Percentiles rank a stretch among this genome's conserved stretches.
Evolutionary conservation across 176 grass and related monocot genomes (phyloP).

Genomic region (Eleusine indica): DNA sequence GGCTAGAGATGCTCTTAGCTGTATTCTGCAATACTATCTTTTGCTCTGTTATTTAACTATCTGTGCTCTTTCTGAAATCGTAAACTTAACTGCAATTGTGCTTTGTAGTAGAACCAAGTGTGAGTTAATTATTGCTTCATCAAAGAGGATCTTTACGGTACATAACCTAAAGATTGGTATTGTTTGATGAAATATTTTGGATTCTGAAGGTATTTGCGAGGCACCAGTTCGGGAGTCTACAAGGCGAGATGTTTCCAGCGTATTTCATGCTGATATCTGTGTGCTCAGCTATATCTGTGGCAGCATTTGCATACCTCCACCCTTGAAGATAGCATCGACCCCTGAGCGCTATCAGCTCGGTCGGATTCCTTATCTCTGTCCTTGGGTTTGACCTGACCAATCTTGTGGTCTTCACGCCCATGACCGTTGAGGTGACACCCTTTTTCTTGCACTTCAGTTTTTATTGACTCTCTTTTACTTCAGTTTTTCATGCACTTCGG

Average conservation of each 20-base stretch:
- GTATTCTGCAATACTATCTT: not conserved
- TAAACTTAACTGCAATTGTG: not conserved
- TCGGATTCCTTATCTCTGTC: slow-evolving; percentile 60
- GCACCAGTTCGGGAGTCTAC: slow-evolving; percentile 66
- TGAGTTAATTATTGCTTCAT: not conserved
- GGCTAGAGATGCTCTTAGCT: not conserved
- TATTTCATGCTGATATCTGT: slow-evolving; percentile 69
- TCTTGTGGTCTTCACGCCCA: slow-evolving; percentile 85
- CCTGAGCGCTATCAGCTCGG: slow-evolving; percentile 66
- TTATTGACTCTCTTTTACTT: not conserved
- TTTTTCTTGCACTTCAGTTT: not conserved
- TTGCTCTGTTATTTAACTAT: not conserved
- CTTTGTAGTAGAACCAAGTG: not conserved
- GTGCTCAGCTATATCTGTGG: slow-evolving; percentile 54
- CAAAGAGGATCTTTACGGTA: not conserved
- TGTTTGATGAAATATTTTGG: slow-evolving; percentile 27
- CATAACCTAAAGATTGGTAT: not conserved
- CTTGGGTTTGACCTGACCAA: slow-evolving; percentile 87
- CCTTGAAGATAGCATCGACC: slow-evolving; percentile 71
- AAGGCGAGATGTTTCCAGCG: slow-evolving; percentile 65
- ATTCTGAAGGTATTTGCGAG: slow-evolving; percentile 64
- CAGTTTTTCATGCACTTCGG: no score
- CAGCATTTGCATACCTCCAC: slow-evolving; percentile 68
- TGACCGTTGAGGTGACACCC: slow-evolving; percentile 66
- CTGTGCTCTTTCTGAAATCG: not conserved